Percentiles rank a stretch among this genome's conserved stretches.
phyloP scores from a whole-genome alignment of 495 filamentous ascomycete species.

The Cladorrhinum samala region DNA sequence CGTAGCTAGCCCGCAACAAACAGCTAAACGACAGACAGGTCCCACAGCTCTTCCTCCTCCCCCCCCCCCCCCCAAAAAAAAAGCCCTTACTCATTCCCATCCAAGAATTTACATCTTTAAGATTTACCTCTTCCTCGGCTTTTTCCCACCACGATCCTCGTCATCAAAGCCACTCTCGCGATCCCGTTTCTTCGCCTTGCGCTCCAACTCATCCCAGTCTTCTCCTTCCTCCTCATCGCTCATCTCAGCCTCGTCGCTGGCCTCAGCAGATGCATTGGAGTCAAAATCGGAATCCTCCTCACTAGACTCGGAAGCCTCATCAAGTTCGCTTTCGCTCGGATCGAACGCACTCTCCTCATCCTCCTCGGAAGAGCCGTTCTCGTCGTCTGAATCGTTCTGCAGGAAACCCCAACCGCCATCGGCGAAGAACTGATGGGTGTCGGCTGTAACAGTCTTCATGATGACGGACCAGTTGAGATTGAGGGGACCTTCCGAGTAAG shows the following conservation, averaged over 20 bases:
- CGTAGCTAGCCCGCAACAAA: too few species aligned
- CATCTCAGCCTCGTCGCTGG: constrained; percentile 55
- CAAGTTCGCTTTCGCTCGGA: constrained; percentile 75
- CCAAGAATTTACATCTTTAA: not conserved
- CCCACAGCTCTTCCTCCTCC: too few species aligned
- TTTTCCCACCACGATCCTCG: constrained; percentile 47
- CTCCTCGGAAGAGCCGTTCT: constrained; percentile 69
- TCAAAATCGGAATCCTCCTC: constrained; percentile 92
- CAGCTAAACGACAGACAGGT: too few species aligned
- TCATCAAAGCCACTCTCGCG: constrained; percentile 65
- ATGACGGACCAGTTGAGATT: constrained; percentile 99
- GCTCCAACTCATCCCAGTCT: constrained; percentile 88
- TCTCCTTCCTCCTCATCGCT: constrained; percentile 75
- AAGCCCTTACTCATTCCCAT: not conserved
- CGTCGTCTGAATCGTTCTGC: constrained; percentile 77
- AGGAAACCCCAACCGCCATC: constrained; percentile 97
- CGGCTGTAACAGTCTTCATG: constrained; percentile 95
- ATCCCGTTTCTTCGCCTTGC: constrained; percentile 85
- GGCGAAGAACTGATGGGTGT: constrained; percentile 89
- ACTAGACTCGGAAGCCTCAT: constrained; percentile 67
- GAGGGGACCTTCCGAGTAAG: constrained; percentile 89
- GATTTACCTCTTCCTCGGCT: constrained; percentile 37
- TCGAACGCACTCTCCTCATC: constrained; percentile 88
- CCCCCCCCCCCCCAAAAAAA: not conserved
- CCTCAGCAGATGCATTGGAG: constrained; percentile 78